Percentiles rank a stretch among this genome's conserved stretches.
Conservation (phyloP, 148 eudicot genomes). For the Fagopyrum esculentum region DNA sequence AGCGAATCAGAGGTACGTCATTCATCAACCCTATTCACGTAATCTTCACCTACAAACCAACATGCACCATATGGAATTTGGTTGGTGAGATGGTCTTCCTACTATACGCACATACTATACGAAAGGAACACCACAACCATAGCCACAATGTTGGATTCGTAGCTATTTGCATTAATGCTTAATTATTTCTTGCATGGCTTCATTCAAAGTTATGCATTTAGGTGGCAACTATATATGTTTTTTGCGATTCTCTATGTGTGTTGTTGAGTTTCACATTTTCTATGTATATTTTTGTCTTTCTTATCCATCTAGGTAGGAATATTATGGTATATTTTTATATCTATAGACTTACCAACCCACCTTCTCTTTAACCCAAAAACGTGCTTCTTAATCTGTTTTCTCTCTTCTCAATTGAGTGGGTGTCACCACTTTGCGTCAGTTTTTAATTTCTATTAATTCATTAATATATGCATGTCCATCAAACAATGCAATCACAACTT, state of each 20-base stretch:
- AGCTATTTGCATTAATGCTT: neutral
- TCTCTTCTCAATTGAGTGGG: neutral
- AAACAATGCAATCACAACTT: neutral
- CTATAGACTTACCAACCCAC: neutral
- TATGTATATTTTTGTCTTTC: conserved; percentile 16
- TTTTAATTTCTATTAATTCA: neutral
- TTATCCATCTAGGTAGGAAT: conserved; percentile 1
- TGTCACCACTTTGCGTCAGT: neutral
- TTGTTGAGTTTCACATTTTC: neutral
- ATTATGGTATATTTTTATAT: neutral
- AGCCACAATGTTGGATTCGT: neutral
- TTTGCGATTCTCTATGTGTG: neutral
- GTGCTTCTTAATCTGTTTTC: neutral
- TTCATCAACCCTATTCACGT: neutral
- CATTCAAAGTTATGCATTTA: neutral
- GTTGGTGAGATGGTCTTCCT: neutral
- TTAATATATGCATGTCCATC: neutral
- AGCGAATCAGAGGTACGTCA: conserved; percentile 70
- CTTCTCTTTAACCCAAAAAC: neutral
- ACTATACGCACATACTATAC: neutral
- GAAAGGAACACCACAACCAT: conserved; percentile 8
- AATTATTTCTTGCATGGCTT: neutral
- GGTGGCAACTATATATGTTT: neutral
- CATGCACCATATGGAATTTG: neutral
- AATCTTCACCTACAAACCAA: neutral